These are phyloP conservation scores for Hanseniaspora lindneri DNA, from an alignment of 805 yeast species.

Conservation along the genomic window DNA sequence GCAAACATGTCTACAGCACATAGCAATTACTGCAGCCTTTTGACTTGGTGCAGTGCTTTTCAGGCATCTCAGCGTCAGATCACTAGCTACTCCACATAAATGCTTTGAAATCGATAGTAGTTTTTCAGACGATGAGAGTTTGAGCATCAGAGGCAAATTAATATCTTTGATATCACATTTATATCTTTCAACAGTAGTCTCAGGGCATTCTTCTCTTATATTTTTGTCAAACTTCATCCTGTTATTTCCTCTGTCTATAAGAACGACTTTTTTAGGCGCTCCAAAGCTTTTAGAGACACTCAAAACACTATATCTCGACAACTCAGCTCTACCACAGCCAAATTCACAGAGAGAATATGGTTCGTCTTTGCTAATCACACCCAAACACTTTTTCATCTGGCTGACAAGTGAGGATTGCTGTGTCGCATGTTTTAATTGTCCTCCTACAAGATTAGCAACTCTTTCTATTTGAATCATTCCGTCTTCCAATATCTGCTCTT, in stretches of 20 bases:
- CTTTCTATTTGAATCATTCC: constrained; percentile 32
- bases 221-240: constrained; percentile 69
- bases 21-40: constrained; percentile 62
- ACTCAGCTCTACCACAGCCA: constrained; percentile 86
- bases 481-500: constrained; percentile 23
- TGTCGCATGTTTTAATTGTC: constrained; percentile 58
- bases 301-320: constrained; percentile 47
- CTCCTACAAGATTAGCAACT: constrained; percentile 34
- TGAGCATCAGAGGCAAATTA: constrained; percentile 37
- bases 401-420: constrained; percentile 78
- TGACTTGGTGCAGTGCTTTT: constrained; percentile 18
- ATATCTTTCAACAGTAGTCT: constrained; percentile 37
- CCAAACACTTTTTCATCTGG: constrained; percentile 39
- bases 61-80: constrained; percentile 60
- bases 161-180: constrained; percentile 76
- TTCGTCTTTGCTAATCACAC: constrained; percentile 17
- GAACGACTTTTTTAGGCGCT: constrained; percentile 24
- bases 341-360: constrained; percentile 48
- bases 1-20: constrained; percentile 89
- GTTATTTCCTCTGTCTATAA: constrained; percentile 67
- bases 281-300: neutral
- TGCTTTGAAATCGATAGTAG: constrained; percentile 72
- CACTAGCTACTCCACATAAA: constrained; percentile 90
- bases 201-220: constrained; percentile 41
- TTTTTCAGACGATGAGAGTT: constrained; percentile 16